Evolutionary conservation across 148 eudicot species (phyloP), one percentile per base, ranked within the genome.

Genomic region (Persicaria maculosa): DNA sequence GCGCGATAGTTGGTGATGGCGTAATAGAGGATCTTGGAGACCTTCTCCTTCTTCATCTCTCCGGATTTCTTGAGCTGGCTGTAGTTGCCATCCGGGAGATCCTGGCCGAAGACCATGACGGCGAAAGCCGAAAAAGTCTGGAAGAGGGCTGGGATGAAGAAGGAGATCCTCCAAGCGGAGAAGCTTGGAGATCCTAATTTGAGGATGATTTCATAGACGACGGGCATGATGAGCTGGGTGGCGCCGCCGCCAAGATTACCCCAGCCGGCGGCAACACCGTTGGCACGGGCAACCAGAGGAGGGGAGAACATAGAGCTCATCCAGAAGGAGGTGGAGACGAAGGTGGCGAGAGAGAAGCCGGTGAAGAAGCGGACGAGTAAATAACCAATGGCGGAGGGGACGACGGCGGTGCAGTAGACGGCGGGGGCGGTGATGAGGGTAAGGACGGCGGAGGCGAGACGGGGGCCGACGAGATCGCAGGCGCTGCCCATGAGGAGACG

Each of bases 281-380:
- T 88, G n/a, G 84, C 92, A 5, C 53, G 40, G 45, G 89, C 91
- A 0, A 88, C 82, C 6, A 88, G 81, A 48, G 62, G 53, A 0
- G 86, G 76, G n/a, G 82, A 80, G 55, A 88, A 88, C 91, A 88
- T 88, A 19, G 85, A 81, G 76, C 87, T 85, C 91, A 88, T 88
- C 91, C 86, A 85, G 70, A 72, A 85, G 20, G 81, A 83, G 73
- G 81, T 81, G 70, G 88, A 85, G 11, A 85, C 86, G 25, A 85
- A 85, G 9, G 84, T 79, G 2, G 86, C 86, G 36, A 85, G 55
- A 4, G 84, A 79, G 47, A 85, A 81, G 5, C 86, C 88, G 31
- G 81, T 86, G 81, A 81, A 59, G 72, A 85, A 85, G 68, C 88
- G 50, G 8, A 85, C 77, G 6, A 73, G 76, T 5, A 80, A 16